These are phyloP conservation scores for Mortierella claussenii DNA, from an alignment of 192 early-diverging fungal species.

Conservation along the genomic window DNA sequence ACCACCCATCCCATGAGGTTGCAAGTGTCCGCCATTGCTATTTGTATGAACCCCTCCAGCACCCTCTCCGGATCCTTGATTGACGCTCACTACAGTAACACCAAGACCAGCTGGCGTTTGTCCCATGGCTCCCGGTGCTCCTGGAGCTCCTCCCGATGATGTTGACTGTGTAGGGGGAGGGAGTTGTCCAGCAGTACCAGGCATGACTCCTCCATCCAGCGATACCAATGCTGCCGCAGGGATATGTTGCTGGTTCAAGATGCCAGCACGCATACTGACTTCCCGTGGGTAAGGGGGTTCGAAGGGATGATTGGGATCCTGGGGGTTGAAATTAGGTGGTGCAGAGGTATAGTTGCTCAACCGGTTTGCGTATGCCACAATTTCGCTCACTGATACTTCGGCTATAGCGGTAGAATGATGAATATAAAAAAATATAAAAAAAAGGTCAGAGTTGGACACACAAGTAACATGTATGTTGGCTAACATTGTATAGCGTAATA, in stretches of 20 bases:
- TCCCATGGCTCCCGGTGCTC: not conserved
- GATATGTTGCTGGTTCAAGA: slow-evolving; percentile 60
- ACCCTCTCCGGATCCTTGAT: too few relatives aligned
- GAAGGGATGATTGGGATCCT: slow-evolving; percentile 56
- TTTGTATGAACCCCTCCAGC: not conserved
- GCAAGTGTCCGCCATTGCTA: not conserved
- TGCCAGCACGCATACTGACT: slow-evolving; percentile 61
- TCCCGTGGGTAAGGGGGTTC: slow-evolving; percentile 67
- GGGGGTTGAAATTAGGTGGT: slow-evolving; percentile 61
- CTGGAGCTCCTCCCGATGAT: not conserved
- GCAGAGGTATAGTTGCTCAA: slow-evolving; percentile 63
- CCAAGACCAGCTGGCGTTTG: not conserved
- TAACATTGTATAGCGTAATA: not conserved
- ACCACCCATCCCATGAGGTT: slow-evolving; percentile 16
- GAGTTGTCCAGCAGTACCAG: slow-evolving; percentile 20
- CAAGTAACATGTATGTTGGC: not conserved
- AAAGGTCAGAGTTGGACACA: not conserved
- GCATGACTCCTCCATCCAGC: slow-evolving; percentile 43
- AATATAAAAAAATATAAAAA: slow-evolving; percentile 1
- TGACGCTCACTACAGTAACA: not conserved
- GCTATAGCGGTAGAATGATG: slow-evolving; percentile 1
- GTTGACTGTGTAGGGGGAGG: not conserved
- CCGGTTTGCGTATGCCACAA: slow-evolving; percentile 62
- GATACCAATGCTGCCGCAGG: slow-evolving; percentile 48
- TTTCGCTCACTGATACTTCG: slow-evolving; percentile 55